Evolutionary conservation across 2,329 filamentous ascomycete species (phyloP).

Genomic region (Hymenoscyphus occultus): DNA sequence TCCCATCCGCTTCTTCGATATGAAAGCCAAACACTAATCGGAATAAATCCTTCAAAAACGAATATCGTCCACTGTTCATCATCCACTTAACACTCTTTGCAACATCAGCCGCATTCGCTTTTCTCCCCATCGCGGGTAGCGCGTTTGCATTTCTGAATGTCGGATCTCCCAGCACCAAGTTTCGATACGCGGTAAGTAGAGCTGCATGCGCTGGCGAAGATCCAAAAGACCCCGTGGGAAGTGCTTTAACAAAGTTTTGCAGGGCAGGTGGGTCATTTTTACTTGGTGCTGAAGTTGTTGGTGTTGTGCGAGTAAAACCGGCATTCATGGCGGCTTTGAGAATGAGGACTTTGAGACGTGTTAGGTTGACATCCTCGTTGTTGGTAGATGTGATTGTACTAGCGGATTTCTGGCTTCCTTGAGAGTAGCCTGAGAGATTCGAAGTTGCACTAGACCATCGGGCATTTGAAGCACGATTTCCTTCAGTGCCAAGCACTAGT

Average conservation of each 20-base stretch:
- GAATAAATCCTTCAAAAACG: slow-evolving; percentile 79
- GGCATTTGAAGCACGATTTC: slow-evolving; percentile 57
- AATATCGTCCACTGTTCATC: slow-evolving; percentile 67
- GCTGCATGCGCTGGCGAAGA: slow-evolving; percentile 65
- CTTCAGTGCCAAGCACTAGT: slow-evolving; percentile 73
- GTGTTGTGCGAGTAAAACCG: slow-evolving; percentile 64
- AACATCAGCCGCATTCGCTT: slow-evolving; percentile 69
- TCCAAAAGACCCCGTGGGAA: slow-evolving; percentile 78
- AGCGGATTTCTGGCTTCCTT: slow-evolving; percentile 61
- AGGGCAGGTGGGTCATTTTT: slow-evolving; percentile 53
- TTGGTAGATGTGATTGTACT: slow-evolving; percentile 69
- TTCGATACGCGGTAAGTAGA: slow-evolving; percentile 76
- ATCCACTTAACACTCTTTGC: slow-evolving; percentile 77
- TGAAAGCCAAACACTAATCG: slow-evolving; percentile 81
- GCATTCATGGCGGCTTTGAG: slow-evolving; percentile 83
- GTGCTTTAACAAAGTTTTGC: slow-evolving; percentile 70
- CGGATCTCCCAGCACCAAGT: slow-evolving; percentile 71
- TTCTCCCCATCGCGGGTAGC: slow-evolving; percentile 55
- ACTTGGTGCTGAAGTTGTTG: slow-evolving; percentile 26
- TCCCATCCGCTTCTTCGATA: slow-evolving; percentile 69
- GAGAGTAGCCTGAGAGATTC: slow-evolving; percentile 76
- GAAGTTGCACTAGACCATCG: slow-evolving; percentile 82
- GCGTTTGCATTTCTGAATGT: slow-evolving; percentile 55
- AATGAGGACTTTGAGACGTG: slow-evolving; percentile 74
- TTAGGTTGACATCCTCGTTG: slow-evolving; percentile 72